Evolutionary conservation across 371 early-diverging fungal genomes (phyloP).

Genomic region (Pancytospora epiphaga): DNA sequence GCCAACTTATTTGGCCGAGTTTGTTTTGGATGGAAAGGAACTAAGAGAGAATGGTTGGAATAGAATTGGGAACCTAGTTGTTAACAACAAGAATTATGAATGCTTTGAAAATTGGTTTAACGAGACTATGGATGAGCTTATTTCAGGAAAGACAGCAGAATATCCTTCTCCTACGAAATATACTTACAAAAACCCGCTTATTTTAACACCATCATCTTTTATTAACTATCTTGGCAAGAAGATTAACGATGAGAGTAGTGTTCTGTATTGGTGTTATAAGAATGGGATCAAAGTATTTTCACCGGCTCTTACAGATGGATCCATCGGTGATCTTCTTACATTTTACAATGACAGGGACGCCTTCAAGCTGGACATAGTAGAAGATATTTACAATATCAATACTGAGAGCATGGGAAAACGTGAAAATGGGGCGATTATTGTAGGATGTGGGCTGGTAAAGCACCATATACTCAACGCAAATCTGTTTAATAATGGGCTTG

Average conservation of each 20-base stretch:
- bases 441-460: constrained; percentile 95
- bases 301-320: constrained; percentile 94
- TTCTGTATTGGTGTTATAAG: constrained; percentile 81
- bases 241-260: constrained; percentile 77
- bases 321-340: constrained; percentile 93
- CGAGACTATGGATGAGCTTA: constrained; percentile 77
- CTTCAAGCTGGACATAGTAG: constrained; percentile 80
- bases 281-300: constrained; percentile 93
- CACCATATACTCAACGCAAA: constrained; percentile 99
- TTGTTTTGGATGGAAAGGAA: constrained; percentile 68
- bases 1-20: constrained; percentile 76
- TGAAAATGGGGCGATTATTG: constrained; percentile 86
- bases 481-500: constrained; percentile 88
- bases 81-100: constrained; percentile 96
- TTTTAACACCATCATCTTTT: constrained; percentile 83
- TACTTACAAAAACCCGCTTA: constrained; percentile 51
- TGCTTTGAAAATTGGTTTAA: constrained; percentile 92
- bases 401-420: constrained; percentile 78
- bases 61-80: constrained; percentile 89
- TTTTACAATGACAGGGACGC: constrained; percentile 69
- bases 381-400: constrained; percentile 85
- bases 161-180: constrained; percentile 16
- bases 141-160: constrained; percentile 39
- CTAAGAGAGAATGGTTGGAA: constrained; percentile 82
- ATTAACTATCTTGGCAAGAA: constrained; percentile 84